Evolutionary conservation across 176 grass and related monocot species (phyloP).

Genomic region (Oryza glaberrima): DNA sequence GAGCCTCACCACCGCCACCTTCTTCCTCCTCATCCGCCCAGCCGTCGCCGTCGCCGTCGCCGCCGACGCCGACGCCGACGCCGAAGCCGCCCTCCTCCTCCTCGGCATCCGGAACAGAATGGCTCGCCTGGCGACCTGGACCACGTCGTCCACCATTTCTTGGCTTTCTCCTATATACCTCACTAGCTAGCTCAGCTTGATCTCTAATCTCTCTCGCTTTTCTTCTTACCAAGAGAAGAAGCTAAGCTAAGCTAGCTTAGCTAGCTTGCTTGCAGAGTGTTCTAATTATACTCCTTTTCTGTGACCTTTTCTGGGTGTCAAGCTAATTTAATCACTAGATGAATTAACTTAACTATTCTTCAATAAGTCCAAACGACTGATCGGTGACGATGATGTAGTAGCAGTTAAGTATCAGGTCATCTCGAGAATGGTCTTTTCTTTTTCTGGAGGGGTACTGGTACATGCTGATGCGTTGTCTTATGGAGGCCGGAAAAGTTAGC

Average conservation of each 20-base stretch:
- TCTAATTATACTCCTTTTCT: constrained; percentile 18
- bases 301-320: not conserved
- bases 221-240: not conserved
- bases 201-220: not conserved
- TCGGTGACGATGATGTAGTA: not conserved
- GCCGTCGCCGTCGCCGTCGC: not conserved
- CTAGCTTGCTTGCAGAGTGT: not conserved
- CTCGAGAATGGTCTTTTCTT: constrained; percentile 17
- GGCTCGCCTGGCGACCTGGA: not conserved
- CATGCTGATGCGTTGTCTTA: constrained; percentile 12
- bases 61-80: not conserved
- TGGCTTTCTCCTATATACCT: not conserved
- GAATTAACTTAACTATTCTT: not conserved
- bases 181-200: not conserved
- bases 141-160: not conserved
- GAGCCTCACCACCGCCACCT: constrained; percentile 52
- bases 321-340: not conserved
- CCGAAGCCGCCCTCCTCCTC: not conserved
- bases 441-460: constrained; percentile 2
- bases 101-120: constrained; percentile 38
- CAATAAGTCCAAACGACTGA: not conserved
- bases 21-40: constrained; percentile 27
- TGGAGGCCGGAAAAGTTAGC: constrained; percentile 14
- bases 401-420: not conserved
- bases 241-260: not conserved